A percentile compares a stretch with the other conserved stretches of the same genome.
phyloP scores from a whole-genome alignment of 2,329 filamentous ascomycete species.

The Clarireedia monteithiana region DNA sequence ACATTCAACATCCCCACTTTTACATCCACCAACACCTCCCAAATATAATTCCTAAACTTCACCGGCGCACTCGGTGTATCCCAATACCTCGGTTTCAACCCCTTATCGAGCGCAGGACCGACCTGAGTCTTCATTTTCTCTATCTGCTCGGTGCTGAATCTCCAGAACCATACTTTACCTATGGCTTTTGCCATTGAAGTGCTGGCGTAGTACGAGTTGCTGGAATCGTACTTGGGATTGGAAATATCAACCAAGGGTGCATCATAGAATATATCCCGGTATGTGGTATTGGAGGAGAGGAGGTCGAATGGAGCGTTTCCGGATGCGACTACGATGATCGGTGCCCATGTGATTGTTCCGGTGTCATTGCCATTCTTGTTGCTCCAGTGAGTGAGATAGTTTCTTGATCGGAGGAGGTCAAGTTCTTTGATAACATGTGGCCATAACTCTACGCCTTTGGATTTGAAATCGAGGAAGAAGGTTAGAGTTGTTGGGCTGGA shows the following conservation, averaged over 20 bases:
- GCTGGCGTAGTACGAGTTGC: conserved; percentile 26
- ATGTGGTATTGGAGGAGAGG: conserved; percentile 27
- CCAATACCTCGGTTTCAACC: conserved; percentile 36
- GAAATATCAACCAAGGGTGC: conserved; percentile 32
- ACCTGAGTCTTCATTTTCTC: conserved; percentile 28
- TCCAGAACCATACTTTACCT: conserved; percentile 12
- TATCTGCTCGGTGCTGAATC: not conserved
- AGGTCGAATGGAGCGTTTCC: conserved; percentile 37
- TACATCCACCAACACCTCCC: conserved; percentile 31
- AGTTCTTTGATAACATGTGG: conserved; percentile 34
- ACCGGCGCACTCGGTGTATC: conserved; percentile 35
- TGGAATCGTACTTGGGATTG: conserved; percentile 18
- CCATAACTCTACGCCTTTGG: conserved; percentile 32
- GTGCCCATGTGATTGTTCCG: conserved; percentile 22
- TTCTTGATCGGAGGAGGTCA: conserved; percentile 26
- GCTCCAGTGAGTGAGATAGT: conserved; percentile 36
- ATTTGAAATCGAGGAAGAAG: conserved; percentile 45
- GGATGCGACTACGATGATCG: conserved; percentile 42
- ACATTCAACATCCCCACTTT: conserved; percentile 36
- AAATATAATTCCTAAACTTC: conserved; percentile 31
- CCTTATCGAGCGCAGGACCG: conserved; percentile 28
- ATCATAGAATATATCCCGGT: conserved; percentile 40
- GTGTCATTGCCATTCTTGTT: conserved; percentile 27
- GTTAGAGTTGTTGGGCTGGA: conserved; percentile 20
- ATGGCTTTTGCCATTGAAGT: conserved; percentile 10